phyloP scores from a whole-genome alignment of 257 asterid species.

The Jaltomata sinuosa region DNA sequence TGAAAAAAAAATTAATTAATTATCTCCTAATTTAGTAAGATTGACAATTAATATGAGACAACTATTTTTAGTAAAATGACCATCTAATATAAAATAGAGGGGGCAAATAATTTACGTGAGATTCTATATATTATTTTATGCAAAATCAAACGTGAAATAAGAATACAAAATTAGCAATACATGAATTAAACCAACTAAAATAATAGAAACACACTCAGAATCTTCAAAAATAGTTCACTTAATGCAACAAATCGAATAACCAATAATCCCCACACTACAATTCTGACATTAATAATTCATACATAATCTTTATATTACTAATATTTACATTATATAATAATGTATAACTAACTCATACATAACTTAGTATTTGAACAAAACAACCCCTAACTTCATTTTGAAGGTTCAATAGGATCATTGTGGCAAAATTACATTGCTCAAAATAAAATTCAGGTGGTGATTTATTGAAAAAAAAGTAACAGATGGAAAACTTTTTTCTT shows the following conservation, averaged over 20 bases:
- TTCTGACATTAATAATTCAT: neutral
- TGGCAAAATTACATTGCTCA: too few species aligned
- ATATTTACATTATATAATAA: neutral
- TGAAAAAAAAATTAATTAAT: too few species aligned
- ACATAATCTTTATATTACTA: neutral
- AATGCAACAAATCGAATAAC: neutral
- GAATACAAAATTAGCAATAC: neutral
- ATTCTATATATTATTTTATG: neutral
- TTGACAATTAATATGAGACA: too few species aligned
- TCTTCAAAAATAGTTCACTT: neutral
- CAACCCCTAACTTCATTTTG: neutral
- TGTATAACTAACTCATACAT: too few species aligned
- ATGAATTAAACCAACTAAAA: neutral
- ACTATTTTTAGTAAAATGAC: too few species aligned
- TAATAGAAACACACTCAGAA: accelerated
- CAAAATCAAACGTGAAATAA: neutral
- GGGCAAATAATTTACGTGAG: neutral
- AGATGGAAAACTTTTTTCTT: too few species aligned
- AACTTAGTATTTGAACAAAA: too few species aligned
- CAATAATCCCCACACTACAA: neutral
- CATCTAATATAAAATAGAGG: too few species aligned
- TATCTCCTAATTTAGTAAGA: too few species aligned
- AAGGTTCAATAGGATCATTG: neutral
- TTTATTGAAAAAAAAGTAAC: too few species aligned
- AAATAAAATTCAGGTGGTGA: too few species aligned